These are phyloP conservation scores for Umbelopsis vinacea DNA, from an alignment of 192 early-diverging fungal species.

Conservation along the genomic window DNA sequence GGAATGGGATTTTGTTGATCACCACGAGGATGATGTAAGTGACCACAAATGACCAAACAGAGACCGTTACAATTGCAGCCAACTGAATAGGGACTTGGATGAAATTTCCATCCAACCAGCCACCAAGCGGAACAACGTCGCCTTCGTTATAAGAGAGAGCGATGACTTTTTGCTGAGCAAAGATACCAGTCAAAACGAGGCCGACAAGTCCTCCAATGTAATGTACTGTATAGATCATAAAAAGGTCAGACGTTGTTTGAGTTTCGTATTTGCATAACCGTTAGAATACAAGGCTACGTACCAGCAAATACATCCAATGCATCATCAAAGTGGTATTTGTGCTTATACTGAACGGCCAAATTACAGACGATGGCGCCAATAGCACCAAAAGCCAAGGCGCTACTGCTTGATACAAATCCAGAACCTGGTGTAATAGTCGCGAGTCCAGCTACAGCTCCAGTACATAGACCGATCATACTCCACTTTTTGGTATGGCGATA, in stretches of 20 bases:
- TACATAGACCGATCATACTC: constrained; percentile 85
- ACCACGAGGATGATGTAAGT: constrained; percentile 72
- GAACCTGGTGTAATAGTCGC: constrained; percentile 88
- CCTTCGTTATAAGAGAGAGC: constrained; percentile 62
- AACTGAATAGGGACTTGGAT: constrained; percentile 82
- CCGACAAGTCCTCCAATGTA: constrained; percentile 78
- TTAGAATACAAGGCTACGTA: constrained; percentile 59
- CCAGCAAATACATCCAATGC: constrained; percentile 82
- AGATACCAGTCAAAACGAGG: constrained; percentile 83
- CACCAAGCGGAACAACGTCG: constrained; percentile 59
- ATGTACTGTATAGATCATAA: constrained; percentile 49
- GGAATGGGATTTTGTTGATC: constrained; percentile 75
- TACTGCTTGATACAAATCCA: constrained; percentile 75
- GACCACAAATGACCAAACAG: constrained; percentile 76
- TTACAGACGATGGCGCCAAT: constrained; percentile 70
- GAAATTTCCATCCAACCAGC: constrained; percentile 83
- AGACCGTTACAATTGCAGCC: constrained; percentile 69
- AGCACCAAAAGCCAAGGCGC: constrained; percentile 77
- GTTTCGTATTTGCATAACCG: constrained; percentile 41
- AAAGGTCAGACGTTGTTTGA: not conserved
- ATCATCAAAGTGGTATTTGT: constrained; percentile 74
- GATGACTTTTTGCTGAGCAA: constrained; percentile 75
- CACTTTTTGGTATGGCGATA: constrained; percentile 72
- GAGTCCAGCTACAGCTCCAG: constrained; percentile 87
- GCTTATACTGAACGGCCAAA: constrained; percentile 64